Conservation (phyloP, 495 filamentous ascomycete genomes). For the Podospora anserina region DNA sequence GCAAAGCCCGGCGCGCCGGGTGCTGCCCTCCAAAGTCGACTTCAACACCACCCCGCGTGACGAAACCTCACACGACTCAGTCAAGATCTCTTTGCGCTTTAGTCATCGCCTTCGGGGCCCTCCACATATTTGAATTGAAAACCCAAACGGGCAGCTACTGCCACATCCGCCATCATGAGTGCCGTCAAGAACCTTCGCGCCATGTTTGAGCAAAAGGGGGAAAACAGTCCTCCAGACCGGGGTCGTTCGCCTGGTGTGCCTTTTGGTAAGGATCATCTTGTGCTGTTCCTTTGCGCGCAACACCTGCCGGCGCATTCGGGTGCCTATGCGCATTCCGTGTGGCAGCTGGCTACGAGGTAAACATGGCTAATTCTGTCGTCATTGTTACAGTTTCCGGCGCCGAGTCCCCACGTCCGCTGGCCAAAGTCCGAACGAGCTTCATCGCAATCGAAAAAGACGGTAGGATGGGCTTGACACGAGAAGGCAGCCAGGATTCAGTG, state of each 20-base stretch:
- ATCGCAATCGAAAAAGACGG: conserved; percentile 69
- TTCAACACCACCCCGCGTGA: background rate
- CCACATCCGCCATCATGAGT: conserved; percentile 40
- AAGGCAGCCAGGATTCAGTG: conserved; percentile 44
- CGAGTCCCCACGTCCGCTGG: conserved; percentile 59
- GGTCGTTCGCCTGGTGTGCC: conserved; percentile 64
- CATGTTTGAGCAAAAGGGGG: conserved; percentile 77
- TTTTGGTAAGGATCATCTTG: conserved; percentile 26
- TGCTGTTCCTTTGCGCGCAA: background rate
- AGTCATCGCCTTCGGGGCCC: background rate
- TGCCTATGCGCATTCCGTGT: background rate
- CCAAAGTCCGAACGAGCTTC: conserved; percentile 80
- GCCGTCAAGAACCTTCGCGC: conserved; percentile 69
- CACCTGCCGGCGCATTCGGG: background rate
- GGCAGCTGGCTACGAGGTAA: background rate
- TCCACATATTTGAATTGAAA: background rate
- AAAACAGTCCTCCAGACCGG: conserved; percentile 63
- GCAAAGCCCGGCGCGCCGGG: background rate
- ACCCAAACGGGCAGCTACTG: conserved; percentile 6
- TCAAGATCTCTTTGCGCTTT: background rate
- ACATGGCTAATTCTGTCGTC: conserved; percentile 17
- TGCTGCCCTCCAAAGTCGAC: background rate
- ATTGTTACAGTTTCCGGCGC: conserved; percentile 12
- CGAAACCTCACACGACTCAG: background rate
- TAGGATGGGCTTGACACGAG: conserved; percentile 44